Evolutionary conservation across 768 basidiomycete genomes (phyloP), one percentile per base, ranked within the genome.

Genomic region (Podaxis sp.): DNA sequence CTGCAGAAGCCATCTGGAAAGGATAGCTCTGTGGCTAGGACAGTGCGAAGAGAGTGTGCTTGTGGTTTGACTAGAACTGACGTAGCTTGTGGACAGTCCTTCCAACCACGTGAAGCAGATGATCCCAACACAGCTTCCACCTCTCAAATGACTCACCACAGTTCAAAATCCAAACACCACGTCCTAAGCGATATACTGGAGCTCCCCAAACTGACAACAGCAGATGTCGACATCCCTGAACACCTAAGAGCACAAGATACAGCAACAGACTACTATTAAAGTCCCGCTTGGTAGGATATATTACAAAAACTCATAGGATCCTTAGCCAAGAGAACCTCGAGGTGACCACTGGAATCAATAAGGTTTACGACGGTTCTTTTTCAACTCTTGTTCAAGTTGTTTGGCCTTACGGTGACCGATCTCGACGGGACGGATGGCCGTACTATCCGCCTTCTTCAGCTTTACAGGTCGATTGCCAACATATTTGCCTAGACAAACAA

Each of bases 401-500:
- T 87, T 90, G 11, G 95, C 96, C 74, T 97, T 98, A 61, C 89
- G 83, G 69, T 92, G 89, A 0, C 96, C 95, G 63, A 99, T 97
- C 69, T 93, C 89, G 37, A 98, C 95, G 5, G 94, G 90, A 56
- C 91, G 83, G 60, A 98, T 91, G 54, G 89, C 84, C 50, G 87
- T 86, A 65, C 83, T 84, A 70, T 95, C 92, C 37, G 97, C 95
- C 73, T 97, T 98, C 77, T 91, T 95, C 63, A 99, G 82, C 70
- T 92, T 92, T 66, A 99, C 86, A n/a, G 97, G 97, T 55, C 97
- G 84, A 69, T 96, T 96, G 46, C 97, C 97, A 54, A 99, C 95
- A 74, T 99, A 99, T 79, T 98, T 98, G 64, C 95, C 95, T 76
- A 36, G 57, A 42, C 28, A 65, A 14, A 58, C 27, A 38, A 25